These are phyloP conservation scores for Endogone sp. DNA, from an alignment of 192 early-diverging fungal species.

Conservation along the genomic window DNA sequence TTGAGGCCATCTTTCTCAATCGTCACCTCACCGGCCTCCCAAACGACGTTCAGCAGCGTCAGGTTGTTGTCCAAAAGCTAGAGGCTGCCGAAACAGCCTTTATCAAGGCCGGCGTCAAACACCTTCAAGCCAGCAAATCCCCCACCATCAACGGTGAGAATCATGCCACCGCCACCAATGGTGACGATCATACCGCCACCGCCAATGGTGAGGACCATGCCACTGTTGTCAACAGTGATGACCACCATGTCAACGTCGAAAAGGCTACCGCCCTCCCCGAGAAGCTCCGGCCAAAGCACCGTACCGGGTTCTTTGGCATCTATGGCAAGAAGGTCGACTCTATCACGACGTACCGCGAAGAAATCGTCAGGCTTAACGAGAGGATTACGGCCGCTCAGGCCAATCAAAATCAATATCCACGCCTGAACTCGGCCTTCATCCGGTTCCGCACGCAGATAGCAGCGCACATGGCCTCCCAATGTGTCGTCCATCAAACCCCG, in stretches of 20 bases:
- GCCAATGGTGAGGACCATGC: no score
- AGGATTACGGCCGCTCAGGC: conserved; percentile 37
- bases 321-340: conserved; percentile 66
- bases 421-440: conserved; percentile 72
- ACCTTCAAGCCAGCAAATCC: no score
- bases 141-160: conserved; percentile 7
- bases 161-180: neutral
- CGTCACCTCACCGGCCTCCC: conserved; percentile 45
- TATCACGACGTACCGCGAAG: conserved; percentile 39
- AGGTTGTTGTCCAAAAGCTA: conserved; percentile 41
- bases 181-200: neutral
- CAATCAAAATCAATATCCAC: conserved; percentile 15
- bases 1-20: conserved; percentile 57
- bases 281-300: conserved; percentile 50
- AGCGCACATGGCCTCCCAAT: conserved; percentile 75
- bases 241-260: neutral
- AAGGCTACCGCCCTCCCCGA: no score
- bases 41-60: conserved; percentile 42
- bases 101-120: conserved; percentile 32
- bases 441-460: conserved; percentile 71
- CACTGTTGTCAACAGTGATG: no score
- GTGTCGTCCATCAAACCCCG: conserved; percentile 54
- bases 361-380: conserved; percentile 40
- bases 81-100: conserved; percentile 51
- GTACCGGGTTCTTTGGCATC: conserved; percentile 34